phyloP scores from a whole-genome alignment of 192 early-diverging fungal species.

The Mortierella claussenii region DNA sequence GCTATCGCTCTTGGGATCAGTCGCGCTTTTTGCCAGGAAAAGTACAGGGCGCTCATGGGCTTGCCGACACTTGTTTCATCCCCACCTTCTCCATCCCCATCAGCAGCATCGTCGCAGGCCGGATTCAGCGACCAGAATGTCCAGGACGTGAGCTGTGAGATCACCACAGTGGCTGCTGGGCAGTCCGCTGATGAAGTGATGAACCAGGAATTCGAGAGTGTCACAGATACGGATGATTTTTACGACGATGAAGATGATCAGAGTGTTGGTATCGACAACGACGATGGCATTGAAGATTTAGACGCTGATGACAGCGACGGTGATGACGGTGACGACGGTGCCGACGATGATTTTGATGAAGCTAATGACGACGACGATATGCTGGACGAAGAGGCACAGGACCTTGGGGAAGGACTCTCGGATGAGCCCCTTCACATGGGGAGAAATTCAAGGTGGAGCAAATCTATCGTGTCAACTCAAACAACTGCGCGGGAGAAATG shows the following conservation, averaged over 20 bases:
- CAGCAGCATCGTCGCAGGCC: not conserved
- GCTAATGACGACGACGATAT: slow-evolving; percentile 13
- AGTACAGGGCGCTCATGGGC: slow-evolving; percentile 16
- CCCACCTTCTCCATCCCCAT: too few relatives aligned
- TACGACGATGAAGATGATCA: not conserved
- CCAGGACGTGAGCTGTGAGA: too few relatives aligned
- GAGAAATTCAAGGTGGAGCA: slow-evolving; percentile 2
- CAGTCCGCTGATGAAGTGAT: too few relatives aligned
- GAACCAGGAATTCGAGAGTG: too few relatives aligned
- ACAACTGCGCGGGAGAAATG: not conserved
- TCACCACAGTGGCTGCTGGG: too few relatives aligned
- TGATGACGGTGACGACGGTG: not conserved
- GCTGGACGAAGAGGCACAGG: not conserved
- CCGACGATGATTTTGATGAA: not conserved
- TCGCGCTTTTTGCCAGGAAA: slow-evolving; percentile 18
- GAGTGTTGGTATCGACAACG: not conserved
- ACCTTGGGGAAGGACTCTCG: slow-evolving; percentile 1
- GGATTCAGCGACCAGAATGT: not conserved
- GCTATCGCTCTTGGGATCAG: slow-evolving; percentile 13
- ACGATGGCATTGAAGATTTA: not conserved
- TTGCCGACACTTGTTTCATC: not conserved
- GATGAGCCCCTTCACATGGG: slow-evolving; percentile 4
- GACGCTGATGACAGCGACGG: not conserved
- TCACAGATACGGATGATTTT: too few relatives aligned
- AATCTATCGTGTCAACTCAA: not conserved